A percentile compares a stretch with the other conserved stretches of the same genome.
These are phyloP conservation scores for Colletotrichum sp. DNA, from an alignment of 2,329 filamentous ascomycete species.

Conservation along the genomic window DNA sequence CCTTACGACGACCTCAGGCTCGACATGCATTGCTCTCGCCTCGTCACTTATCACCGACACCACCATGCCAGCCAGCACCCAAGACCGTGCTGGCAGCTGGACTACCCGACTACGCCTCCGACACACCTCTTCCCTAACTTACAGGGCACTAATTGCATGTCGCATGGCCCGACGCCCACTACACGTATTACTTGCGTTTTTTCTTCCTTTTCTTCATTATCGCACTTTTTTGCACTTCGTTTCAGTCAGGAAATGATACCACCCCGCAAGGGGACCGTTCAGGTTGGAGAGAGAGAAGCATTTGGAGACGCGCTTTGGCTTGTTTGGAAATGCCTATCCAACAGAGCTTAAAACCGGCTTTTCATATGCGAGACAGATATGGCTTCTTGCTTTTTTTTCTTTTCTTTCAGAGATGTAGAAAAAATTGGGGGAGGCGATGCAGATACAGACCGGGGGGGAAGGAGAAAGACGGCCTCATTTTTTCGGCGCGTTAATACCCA, in stretches of 20 bases:
- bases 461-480: neutral
- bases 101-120: neutral
- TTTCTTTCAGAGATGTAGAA: neutral
- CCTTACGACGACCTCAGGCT: neutral
- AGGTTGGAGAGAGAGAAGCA: neutral
- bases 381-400: neutral
- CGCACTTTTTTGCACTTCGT: slow-evolving; percentile 9
- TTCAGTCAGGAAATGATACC: slow-evolving; percentile 25
- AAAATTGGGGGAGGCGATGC: neutral
- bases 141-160: slow-evolving; percentile 13
- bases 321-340: neutral
- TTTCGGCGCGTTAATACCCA: neutral
- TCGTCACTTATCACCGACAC: neutral
- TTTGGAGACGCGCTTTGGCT: neutral
- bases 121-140: neutral
- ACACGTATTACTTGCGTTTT: neutral
- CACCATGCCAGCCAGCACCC: neutral
- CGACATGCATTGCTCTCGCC: neutral
- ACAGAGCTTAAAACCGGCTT: neutral
- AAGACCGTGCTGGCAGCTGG: neutral
- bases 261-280: slow-evolving; percentile 11
- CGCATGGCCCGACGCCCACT: neutral
- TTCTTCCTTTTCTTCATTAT: neutral
- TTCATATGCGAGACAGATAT: neutral
- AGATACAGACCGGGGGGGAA: neutral